Conservation (phyloP, 441 rosid species). For the Populus hybrid region DNA sequence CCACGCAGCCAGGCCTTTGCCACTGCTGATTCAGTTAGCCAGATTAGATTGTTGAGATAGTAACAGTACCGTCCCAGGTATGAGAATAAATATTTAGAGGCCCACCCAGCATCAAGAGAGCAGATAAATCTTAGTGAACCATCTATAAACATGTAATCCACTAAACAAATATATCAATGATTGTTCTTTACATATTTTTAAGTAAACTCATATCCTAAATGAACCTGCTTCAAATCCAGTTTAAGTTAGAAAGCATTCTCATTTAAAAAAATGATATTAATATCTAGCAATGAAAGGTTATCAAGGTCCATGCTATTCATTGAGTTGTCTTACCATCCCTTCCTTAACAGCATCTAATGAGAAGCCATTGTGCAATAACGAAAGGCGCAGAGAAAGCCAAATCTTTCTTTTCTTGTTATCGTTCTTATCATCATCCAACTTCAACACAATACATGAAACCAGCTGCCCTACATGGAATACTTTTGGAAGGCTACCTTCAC, state of each 20-base stretch:
- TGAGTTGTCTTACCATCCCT: conserved; percentile 76
- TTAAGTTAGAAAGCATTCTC: not conserved
- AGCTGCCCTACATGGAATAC: conserved; percentile 72
- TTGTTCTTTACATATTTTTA: not conserved
- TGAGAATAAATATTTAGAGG: too few species aligned
- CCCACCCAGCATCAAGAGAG: too few species aligned
- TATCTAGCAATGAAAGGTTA: not conserved
- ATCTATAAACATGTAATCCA: not conserved
- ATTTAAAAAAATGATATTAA: not conserved
- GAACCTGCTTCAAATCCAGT: not conserved
- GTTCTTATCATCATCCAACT: conserved; percentile 79
- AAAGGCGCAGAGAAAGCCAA: conserved; percentile 90
- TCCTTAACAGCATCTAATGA: conserved; percentile 75
- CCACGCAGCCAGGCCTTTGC: too few species aligned
- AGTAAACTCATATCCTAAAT: not conserved
- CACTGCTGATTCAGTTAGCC: too few species aligned
- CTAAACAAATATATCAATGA: not conserved
- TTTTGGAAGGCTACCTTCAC: conserved; percentile 51
- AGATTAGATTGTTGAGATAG: too few species aligned
- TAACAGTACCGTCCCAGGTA: too few species aligned
- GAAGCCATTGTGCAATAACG: conserved; percentile 75
- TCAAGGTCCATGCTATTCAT: not conserved
- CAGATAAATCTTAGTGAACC: not conserved
- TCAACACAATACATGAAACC: conserved; percentile 85
- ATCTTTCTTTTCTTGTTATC: conserved; percentile 78